Base-by-base conservation (phyloP, 106 monocot species). In the Dioscorea zingiberensis region DNA sequence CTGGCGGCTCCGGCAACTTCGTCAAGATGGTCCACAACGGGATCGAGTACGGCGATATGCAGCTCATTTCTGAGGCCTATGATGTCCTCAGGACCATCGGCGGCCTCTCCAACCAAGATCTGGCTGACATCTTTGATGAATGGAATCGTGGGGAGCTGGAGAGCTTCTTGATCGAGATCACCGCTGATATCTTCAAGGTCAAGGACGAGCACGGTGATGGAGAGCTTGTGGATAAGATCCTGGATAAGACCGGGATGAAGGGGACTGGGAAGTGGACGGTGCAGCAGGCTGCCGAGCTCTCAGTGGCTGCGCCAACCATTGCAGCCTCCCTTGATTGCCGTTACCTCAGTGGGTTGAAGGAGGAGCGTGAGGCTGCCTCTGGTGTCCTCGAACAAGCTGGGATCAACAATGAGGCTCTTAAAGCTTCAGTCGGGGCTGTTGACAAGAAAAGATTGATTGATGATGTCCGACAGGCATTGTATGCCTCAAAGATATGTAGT, bases 171-270 rank as follows among this genome's bases (percentile, higher is more conserved):
- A 48, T 64, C 25, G 64, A 64, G 64, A 64, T 64, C 22, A 64
- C 64, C 24, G 45, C 64, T 22, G 64, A 64, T 48, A 64, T 64
- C 21, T 64, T 64, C 47, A 64, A 30, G 4, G 64, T 64, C 0
- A 38, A 38, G 8, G 64, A 64, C 22, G 64, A 64, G 47, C 47
- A 64, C 13, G 47, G 64, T 47, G 64, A 45, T 4, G 64, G 64
- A 10, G 64, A 64, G 64, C 64, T 64, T 21, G 64, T 64, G 11
- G 64, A 64, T 22, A 64, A 64, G 64, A 64, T 64, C n/a, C 15
- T 64, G 47, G 64, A 64, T 64, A 64, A 64, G 64, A 64, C 64
- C 6, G 64, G 64, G 45, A 64, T 64, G 64, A 64, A 64, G 47
- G 64, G 64, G 19, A 64, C 64, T 3, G 64, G 64, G 9, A 64